Base-by-base conservation (phyloP, 306 rosid genomes). In the Geum urbanum region DNA sequence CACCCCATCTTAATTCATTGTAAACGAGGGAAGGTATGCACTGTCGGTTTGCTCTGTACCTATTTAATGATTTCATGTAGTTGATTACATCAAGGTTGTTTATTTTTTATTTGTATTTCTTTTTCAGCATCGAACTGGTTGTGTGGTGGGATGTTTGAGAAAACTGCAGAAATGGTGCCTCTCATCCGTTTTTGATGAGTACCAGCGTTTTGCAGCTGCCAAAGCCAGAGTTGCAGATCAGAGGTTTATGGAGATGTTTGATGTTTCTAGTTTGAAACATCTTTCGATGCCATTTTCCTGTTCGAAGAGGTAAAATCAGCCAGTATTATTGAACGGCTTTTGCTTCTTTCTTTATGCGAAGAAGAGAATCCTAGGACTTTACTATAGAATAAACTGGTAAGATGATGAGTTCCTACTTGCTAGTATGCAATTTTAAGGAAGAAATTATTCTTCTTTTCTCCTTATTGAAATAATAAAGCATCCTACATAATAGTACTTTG, bases 171-270 rank as follows among this genome's bases (percentile, higher is more conserved):
- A 79, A 67, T 95, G 99, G 99, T 91, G 99, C 73, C 86, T 95
- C 67, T 74, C 99, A 40, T 95, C 99, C 32, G 86, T 95, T 3
- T 91, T 95, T 70, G 92, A 87, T 12, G 99, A 95, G 81, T 95
- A 95, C 82, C 95, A 86, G 73, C 87, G 96, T 0, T 95, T 89
- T 82, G 99, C 99, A 56, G 99, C 99, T 19, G 92, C 99, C 3
- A 95, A 95, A 84, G 92, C 99, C 63, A 85, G 99, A 86, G 80
- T 91, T 76, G 81, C 97, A n/a, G 99, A 95, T 83, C 91, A 89
- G 80, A 89, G 96, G 80, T 95, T 91, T 72, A 84, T 95, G 86
- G 99, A 95, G 82, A 74, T 86, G 80, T 91, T 95, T 70, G 97
- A 95, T 75, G 84, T 82, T 74, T 89, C 97, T n/a, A 86, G 81